Conservation (phyloP, 306 rosid species). For the Argentina anserina region DNA sequence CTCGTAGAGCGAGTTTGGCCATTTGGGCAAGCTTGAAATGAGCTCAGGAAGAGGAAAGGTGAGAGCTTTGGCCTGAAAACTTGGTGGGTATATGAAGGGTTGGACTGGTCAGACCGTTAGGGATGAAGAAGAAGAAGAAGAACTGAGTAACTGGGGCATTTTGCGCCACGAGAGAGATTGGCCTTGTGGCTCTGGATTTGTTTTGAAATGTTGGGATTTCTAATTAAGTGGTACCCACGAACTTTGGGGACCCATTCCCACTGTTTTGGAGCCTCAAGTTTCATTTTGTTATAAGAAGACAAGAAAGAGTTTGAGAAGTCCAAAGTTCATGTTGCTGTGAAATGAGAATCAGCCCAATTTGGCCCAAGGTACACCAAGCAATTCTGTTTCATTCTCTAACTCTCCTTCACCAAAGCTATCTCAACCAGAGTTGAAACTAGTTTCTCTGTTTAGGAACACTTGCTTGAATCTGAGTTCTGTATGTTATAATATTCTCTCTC, state of each 20-base stretch:
- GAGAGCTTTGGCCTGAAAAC: background rate
- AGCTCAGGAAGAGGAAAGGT: background rate
- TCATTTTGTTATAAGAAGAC: background rate
- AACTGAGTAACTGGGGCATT: background rate
- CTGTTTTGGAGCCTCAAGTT: background rate
- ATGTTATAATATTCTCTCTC: too few species aligned
- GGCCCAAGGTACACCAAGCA: too few species aligned
- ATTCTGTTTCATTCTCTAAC: too few species aligned
- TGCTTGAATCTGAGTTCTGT: too few species aligned
- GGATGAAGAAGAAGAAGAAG: background rate
- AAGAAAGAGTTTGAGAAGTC: background rate
- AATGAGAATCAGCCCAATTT: background rate
- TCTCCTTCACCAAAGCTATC: too few species aligned
- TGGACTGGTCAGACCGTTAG: background rate
- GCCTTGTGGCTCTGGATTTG: slow-evolving; percentile 31
- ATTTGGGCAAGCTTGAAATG: slow-evolving; percentile 18
- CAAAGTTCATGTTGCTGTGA: background rate
- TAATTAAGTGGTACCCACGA: background rate
- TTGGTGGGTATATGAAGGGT: background rate
- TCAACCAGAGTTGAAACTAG: too few species aligned
- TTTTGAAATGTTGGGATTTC: background rate
- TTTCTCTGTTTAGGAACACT: too few species aligned
- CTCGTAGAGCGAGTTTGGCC: slow-evolving; percentile 48
- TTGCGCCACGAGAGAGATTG: slow-evolving; percentile 26
- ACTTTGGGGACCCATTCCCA: background rate